Evolutionary conservation across 495 filamentous ascomycete genomes (phyloP), one percentile per base, ranked within the genome.

Genomic region (Talaromyces nanjingensis): DNA sequence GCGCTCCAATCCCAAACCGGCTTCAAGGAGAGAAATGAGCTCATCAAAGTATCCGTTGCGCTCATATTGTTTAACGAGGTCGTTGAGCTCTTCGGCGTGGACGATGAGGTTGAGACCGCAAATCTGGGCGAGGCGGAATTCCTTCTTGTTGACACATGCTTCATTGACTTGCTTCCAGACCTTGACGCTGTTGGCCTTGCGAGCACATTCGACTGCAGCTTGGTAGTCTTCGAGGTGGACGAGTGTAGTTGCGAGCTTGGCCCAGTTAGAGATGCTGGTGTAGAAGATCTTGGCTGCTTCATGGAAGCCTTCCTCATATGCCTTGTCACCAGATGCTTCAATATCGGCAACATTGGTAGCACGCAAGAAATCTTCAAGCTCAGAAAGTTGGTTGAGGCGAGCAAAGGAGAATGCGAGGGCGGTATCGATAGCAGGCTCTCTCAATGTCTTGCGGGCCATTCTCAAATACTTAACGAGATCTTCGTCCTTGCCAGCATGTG

Each of bases 161-260:
- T 90, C 89, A 76, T 98, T 96, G 67, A 99, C 96, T 76, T 99
- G 91, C 79, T 93, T 96, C 96, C 96, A 99, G 62, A 99, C 96
- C 82, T 96, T 97, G 78, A 96, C 92, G 80, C 92, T 99, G 82
- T 98, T 99, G 72, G 96, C 96, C 79, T 98, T 98, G 71, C 96
- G 91, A 25, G 96, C 96, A 70, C 93, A 98, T 77, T 99, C 96
- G 37, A 99, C 96, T 29, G 96, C 96, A 62, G 92, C 92, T 74
- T 99, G 96, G 79, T 99, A 97, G 61, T 99, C 96, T 70, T 89
- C 89, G 7, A 99, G 84, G 74, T 97, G 93, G 22, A 99, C 96
- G 64, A 97, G 81, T 27, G 96, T 98, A 12, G 96, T 97, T 4
- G 96, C 94, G 66, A 99, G 86, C 81, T 98, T 98, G 63, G 96